These are phyloP conservation scores for Acanthamoeba healyi DNA, from an alignment of 208 protist genomes.

Conservation along the genomic window DNA sequence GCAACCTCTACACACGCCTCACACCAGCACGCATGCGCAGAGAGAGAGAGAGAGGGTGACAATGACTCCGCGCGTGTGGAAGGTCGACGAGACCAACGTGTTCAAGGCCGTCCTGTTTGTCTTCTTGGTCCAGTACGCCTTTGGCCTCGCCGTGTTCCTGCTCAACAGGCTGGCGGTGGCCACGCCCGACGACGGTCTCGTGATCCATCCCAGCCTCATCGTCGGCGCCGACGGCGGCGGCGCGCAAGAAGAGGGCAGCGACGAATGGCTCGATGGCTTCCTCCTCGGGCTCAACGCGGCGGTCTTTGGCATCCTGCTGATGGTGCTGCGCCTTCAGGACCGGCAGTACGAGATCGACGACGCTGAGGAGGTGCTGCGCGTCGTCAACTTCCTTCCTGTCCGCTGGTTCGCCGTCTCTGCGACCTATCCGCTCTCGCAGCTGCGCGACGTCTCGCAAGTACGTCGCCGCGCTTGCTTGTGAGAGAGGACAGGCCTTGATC, in stretches of 20 bases:
- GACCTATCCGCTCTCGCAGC: neutral
- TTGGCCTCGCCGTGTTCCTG: neutral
- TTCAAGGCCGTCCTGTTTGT: neutral
- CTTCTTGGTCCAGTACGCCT: neutral
- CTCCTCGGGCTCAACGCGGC: neutral
- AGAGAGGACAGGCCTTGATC: too few relatives aligned
- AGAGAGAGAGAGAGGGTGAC: too few relatives aligned
- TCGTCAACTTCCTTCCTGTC: neutral
- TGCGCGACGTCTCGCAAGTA: neutral
- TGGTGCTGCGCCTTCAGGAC: neutral
- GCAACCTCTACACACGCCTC: neutral
- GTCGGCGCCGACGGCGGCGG: too few relatives aligned
- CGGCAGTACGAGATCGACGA: conserved; percentile 8
- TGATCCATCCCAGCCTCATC: neutral
- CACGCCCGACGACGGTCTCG: neutral
- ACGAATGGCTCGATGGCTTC: neutral
- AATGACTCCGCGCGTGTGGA: neutral
- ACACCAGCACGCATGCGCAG: too few relatives aligned
- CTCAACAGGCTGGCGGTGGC: neutral
- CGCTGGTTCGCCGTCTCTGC: neutral
- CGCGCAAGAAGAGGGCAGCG: too few relatives aligned
- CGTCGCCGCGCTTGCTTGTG: neutral
- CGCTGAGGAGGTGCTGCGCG: neutral
- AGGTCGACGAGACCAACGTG: neutral
- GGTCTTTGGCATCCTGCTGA: neutral